Conservation (phyloP, 768 basidiomycete species). For the Tulasnella sp. region DNA sequence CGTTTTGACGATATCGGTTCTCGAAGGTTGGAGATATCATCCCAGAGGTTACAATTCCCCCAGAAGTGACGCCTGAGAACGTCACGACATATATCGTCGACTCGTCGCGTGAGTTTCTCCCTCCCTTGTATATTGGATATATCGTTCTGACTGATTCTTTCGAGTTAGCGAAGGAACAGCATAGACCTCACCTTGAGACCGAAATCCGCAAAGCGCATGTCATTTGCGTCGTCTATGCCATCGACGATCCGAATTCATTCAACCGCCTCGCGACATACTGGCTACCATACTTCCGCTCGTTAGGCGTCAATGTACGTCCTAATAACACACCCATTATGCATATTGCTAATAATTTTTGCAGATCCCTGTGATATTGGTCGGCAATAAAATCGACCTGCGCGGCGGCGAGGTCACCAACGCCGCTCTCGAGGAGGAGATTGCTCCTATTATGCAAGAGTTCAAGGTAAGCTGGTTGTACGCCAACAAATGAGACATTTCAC, state of each 20-base stretch:
- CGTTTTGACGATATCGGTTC: slow-evolving; percentile 13
- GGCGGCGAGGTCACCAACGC: slow-evolving; percentile 91
- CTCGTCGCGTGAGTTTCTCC: slow-evolving; percentile 62
- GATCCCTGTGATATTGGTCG: slow-evolving; percentile 94
- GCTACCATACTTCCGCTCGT: slow-evolving; percentile 87
- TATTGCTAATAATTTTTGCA: slow-evolving; percentile 24
- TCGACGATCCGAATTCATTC: slow-evolving; percentile 93
- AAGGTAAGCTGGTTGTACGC: slow-evolving; percentile 42
- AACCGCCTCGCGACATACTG: slow-evolving; percentile 97
- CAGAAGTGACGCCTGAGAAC: slow-evolving; percentile 93
- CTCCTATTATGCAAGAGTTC: slow-evolving; percentile 98
- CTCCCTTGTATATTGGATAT: not conserved
- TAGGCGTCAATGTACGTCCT: slow-evolving; percentile 79
- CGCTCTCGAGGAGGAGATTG: slow-evolving; percentile 84
- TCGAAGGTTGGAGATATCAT: slow-evolving; percentile 83
- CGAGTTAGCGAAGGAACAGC: slow-evolving; percentile 62
- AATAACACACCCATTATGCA: not conserved
- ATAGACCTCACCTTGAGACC: slow-evolving; percentile 77
- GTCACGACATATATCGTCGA: slow-evolving; percentile 98
- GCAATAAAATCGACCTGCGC: slow-evolving; percentile 95
- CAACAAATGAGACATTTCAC: not conserved
- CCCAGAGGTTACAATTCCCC: slow-evolving; percentile 95
- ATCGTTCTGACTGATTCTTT: slow-evolving; percentile 5
- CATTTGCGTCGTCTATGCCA: slow-evolving; percentile 93
- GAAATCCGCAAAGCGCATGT: slow-evolving; percentile 97